Base-by-base conservation (phyloP, 2,329 filamentous ascomycete genomes). In the Pseudocercospora fijiensis region DNA sequence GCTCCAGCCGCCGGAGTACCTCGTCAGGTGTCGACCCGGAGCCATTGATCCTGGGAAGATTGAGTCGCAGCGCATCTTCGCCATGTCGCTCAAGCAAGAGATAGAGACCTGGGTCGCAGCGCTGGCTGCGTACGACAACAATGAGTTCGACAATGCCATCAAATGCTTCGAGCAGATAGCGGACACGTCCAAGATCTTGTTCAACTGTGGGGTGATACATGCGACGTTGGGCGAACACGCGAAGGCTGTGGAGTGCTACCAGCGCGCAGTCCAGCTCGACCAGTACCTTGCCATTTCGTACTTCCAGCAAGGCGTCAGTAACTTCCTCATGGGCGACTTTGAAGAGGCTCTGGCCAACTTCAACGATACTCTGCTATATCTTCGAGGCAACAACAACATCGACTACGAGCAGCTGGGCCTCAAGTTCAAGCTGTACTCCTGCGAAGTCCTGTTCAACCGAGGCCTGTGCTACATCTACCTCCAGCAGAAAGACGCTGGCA, bases 81-180 rank as follows among this genome's bases (percentile, higher is more conserved):
- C 73, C 72, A 82, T 82, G 80, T 82, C 81, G 74, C 78, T 82
- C 68, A 82, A 82, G 76, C 80, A 82, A 93, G 95, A 99, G 90
- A 99, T 99, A 79, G 94, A 98, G 82, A 96, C 92, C 57, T 99
- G 95, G 95, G 95, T 98, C 70, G 84, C 89, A 77, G 95, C 95
- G 78, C 87, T 99, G 61, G 88, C 83, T 72, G 89, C 89, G 76
- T 99, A 99, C 81, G 95, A 99, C 80, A 95, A 94, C 80, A 96
- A 96, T 80, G 92, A 99, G 75, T 98, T 96, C 79, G 94, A 98
- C 74, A 90, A 94, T 70, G 88, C 95, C 27, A 81, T 98, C 67
- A 86, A 84, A 71, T 86, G 90, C 65, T 98, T 99, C 75, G 90
- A 91, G 67, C 86, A 84, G 71, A 96, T 99, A 73, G 85, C 90